Conservation (phyloP, 2,329 filamentous ascomycete species). For the Aspergillus pseudoterreus region DNA sequence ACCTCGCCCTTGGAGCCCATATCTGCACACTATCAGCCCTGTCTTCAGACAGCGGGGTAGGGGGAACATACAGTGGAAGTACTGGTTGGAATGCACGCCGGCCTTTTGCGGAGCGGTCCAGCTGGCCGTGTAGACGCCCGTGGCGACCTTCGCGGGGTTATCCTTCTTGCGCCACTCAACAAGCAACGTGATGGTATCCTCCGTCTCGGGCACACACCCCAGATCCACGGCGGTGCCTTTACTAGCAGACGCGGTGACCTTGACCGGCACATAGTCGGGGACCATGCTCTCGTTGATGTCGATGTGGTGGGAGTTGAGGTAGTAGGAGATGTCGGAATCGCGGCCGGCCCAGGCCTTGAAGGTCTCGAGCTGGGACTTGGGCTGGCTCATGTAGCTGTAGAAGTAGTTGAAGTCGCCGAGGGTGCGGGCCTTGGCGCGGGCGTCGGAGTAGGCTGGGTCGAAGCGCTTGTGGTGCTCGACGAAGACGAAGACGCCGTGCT, state of each 20-base stretch:
- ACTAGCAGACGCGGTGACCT: constrained; percentile 74
- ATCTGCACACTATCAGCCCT: constrained; percentile 38
- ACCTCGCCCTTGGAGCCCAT: constrained; percentile 81
- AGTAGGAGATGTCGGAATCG: constrained; percentile 92
- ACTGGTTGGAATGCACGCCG: constrained; percentile 94
- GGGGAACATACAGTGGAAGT: constrained; percentile 69
- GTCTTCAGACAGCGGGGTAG: neutral
- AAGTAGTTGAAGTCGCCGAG: constrained; percentile 98
- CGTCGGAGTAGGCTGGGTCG: constrained; percentile 89
- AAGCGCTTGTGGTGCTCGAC: constrained; percentile 96
- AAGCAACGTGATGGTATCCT: constrained; percentile 88
- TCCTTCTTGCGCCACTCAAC: constrained; percentile 80
- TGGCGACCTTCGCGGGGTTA: constrained; percentile 68
- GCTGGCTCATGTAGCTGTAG: constrained; percentile 94
- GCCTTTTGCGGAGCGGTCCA: constrained; percentile 93
- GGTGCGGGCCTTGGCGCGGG: constrained; percentile 68
- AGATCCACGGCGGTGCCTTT: constrained; percentile 74
- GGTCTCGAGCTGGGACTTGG: constrained; percentile 85
- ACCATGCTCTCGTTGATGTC: constrained; percentile 94
- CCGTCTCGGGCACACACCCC: constrained; percentile 75
- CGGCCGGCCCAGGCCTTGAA: constrained; percentile 93
- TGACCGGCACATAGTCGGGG: constrained; percentile 71
- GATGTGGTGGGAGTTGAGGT: constrained; percentile 91
- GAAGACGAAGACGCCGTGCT: constrained; percentile 81
- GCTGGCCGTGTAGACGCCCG: constrained; percentile 86